These are phyloP conservation scores for Coemansia guatemalensis DNA, from an alignment of 192 early-diverging fungal species.

Conservation along the genomic window DNA sequence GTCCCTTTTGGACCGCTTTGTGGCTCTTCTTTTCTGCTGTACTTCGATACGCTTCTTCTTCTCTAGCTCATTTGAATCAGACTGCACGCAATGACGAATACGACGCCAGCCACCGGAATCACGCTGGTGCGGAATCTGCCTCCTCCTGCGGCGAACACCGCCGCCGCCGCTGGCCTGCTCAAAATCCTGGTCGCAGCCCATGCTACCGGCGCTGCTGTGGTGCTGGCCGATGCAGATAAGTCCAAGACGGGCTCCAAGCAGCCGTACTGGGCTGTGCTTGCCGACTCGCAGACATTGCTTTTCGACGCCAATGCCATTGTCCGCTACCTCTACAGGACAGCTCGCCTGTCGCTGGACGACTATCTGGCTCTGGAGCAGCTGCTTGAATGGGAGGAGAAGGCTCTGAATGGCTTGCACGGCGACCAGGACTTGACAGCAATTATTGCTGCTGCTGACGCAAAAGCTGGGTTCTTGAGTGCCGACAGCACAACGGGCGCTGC, in stretches of 20 bases:
- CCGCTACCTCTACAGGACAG: conserved; percentile 35
- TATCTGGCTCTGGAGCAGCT: conserved; percentile 38
- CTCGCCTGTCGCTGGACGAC: conserved; percentile 24
- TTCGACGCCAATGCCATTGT: conserved; percentile 54
- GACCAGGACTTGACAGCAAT: conserved; percentile 28
- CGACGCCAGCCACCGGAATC: conserved; percentile 12
- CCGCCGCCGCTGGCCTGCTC: conserved; percentile 47
- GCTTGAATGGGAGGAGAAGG: conserved; percentile 54
- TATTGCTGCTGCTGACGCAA: conserved; percentile 20
- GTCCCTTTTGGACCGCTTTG: neutral
- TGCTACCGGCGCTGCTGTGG: conserved; percentile 28
- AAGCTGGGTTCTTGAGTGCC: conserved; percentile 7
- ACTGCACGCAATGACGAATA: neutral
- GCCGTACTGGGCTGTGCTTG: conserved; percentile 28
- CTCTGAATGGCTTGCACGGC: conserved; percentile 20
- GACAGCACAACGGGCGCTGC: conserved; percentile 21
- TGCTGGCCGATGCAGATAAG: conserved; percentile 11
- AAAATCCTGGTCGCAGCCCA: conserved; percentile 47
- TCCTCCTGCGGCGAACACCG: conserved; percentile 43
- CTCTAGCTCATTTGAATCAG: neutral
- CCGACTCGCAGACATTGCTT: conserved; percentile 24
- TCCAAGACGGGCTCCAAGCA: conserved; percentile 28
- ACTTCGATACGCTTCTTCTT: neutral
- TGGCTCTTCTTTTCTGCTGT: neutral
- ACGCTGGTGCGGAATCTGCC: conserved; percentile 32